Conservation (phyloP, 2,329 filamentous ascomycete species). For the Ceratocystis lukuohia region DNA sequence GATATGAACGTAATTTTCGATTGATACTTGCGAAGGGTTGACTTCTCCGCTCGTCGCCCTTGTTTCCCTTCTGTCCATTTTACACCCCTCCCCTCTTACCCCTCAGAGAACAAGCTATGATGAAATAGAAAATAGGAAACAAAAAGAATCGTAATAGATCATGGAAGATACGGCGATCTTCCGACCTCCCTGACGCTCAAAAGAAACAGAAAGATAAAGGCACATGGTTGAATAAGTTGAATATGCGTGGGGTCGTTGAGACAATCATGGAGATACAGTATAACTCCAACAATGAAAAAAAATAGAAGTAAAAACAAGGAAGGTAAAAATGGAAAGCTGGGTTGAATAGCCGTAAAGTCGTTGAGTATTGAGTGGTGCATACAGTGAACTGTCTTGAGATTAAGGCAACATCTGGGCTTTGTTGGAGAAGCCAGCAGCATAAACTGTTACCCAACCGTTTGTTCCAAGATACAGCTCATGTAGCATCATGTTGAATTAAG, state of each 20-base stretch:
- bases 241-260: conserved; percentile 15
- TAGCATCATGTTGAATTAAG: conserved; percentile 18
- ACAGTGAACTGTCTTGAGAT: background rate
- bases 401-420: conserved; percentile 8
- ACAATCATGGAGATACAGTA: conserved; percentile 6
- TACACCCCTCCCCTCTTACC: background rate
- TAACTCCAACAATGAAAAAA: background rate
- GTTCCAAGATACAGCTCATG: background rate
- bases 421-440: conserved; percentile 17
- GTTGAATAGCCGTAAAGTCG: conserved; percentile 20
- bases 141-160: background rate
- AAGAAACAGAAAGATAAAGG: conserved; percentile 2
- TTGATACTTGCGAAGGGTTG: background rate
- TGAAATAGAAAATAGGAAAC: background rate
- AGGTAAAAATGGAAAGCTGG: conserved; percentile 16
- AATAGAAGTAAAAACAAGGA: background rate
- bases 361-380: conserved; percentile 15
- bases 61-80: background rate
- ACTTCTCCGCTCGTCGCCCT: background rate
- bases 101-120: background rate
- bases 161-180: background rate
- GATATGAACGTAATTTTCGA: background rate
- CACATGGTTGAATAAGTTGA: conserved; percentile 16
- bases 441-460: background rate
- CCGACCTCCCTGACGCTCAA: conserved; percentile 1